Percentiles rank a stretch among this genome's conserved stretches.
Evolutionary conservation across 345 rosid genomes (phyloP).

Genomic region (Eucalyptus paniculata): DNA sequence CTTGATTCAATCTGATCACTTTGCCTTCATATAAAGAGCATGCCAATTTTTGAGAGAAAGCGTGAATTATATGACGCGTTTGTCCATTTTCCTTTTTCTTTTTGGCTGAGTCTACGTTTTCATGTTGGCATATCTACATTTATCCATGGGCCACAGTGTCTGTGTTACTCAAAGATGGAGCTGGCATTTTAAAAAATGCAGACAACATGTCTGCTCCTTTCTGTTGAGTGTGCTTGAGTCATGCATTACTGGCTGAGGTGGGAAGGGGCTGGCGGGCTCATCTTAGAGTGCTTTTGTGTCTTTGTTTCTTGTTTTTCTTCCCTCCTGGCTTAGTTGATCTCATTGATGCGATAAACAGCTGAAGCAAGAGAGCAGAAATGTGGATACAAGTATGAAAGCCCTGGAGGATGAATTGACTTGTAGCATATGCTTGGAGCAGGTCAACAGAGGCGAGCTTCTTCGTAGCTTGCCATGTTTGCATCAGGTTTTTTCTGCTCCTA

Average conservation of each 20-base stretch:
- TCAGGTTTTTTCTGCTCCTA: constrained; percentile 26
- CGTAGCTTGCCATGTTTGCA: constrained; percentile 71
- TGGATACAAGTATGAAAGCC: constrained; percentile 17
- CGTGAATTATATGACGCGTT: not conserved
- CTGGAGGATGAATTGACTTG: constrained; percentile 54
- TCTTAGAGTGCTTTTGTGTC: not conserved
- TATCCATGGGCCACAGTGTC: not conserved
- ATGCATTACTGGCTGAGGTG: not conserved
- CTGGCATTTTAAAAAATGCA: not conserved
- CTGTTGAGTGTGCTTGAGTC: not conserved
- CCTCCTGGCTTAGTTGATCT: not conserved
- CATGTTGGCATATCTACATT: not conserved
- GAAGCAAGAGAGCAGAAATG: constrained; percentile 29
- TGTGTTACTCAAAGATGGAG: not conserved
- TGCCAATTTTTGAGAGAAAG: not conserved
- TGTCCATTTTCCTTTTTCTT: not conserved
- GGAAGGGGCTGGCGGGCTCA: not conserved
- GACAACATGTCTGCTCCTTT: not conserved
- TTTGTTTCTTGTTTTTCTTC: not conserved
- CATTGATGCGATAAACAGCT: not conserved
- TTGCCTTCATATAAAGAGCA: not conserved
- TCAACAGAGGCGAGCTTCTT: constrained; percentile 47
- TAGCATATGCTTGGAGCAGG: constrained; percentile 66
- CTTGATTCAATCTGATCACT: not conserved
- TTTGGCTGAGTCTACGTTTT: not conserved